Base-by-base conservation (phyloP, 805 yeast species). In the Ogataea dorogensis region DNA sequence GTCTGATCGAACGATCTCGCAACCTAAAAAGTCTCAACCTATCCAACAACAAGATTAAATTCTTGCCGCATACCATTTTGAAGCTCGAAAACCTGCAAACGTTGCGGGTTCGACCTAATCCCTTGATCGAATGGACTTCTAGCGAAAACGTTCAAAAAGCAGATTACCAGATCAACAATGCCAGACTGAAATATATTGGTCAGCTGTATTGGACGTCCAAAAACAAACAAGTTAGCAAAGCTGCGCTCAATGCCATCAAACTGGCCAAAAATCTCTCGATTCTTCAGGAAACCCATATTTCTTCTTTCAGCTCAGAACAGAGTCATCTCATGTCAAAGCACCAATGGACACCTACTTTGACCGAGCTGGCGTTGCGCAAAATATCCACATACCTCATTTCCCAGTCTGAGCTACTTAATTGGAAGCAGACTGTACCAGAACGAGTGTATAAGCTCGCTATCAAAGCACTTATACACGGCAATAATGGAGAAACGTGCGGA, bases 21-120 rank as follows among this genome's bases (percentile, higher is more conserved):
- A 62, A 65, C 37, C 57, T 79, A 40, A 66, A 67, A n/a, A 74
- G 75, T 31, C 54, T 79, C 25, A 70, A 76, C n/a, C 45, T 78
- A 7, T 71, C 73, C 5, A 62, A 70, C 15, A 79, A 79, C 49
- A 65, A 72, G 37, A 50, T 79, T 24, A 66, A 65, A 33, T 71
- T 63, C 36, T 53, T 78, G 13, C 84, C 85, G 0, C 69, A 66
- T 41, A 74, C 74, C 41, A 69, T 78, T 5, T 53, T 79, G n/a
- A 58, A 67, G 4, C 55, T 79, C 10, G 58, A 66, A 1, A 49
- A 59, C 3, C 50, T 79, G 20, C 55, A 59, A 13, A 65, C 67
- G 1, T 57, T 79, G n/a, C 59, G 73, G 10, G 71, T 80, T 0
- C 71, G 81, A 19, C 83, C 83, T 1, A 78, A 78, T 44, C 73